A percentile compares a stretch with the other conserved stretches of the same genome.
Conservation (phyloP, 2,329 filamentous ascomycete genomes). For the Aspergillus quadrilineatus region DNA sequence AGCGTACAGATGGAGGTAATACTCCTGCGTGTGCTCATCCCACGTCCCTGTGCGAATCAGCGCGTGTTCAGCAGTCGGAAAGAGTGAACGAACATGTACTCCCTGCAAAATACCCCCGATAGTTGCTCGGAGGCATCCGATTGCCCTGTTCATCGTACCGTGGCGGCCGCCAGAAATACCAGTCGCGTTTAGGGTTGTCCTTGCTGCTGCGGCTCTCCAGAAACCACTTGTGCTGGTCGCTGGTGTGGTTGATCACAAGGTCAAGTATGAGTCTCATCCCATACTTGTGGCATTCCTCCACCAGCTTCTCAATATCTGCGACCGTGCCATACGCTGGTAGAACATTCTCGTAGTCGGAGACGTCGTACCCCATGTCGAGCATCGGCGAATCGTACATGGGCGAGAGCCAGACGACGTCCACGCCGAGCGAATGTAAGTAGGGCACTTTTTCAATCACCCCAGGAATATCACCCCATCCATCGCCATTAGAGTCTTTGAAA, state of each 20-base stretch:
- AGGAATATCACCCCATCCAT: conserved; percentile 63
- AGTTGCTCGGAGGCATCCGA: conserved; percentile 45
- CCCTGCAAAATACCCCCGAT: no score
- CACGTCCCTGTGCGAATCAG: conserved; percentile 46
- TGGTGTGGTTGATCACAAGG: conserved; percentile 76
- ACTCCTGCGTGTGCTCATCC: conserved; percentile 69
- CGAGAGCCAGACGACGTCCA: conserved; percentile 58
- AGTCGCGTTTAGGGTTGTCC: conserved; percentile 62
- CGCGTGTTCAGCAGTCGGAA: no score
- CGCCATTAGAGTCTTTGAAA: conserved; percentile 50
- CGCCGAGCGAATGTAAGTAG: conserved; percentile 61
- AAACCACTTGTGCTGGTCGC: conserved; percentile 70
- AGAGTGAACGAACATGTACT: no score
- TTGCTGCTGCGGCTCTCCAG: conserved; percentile 59
- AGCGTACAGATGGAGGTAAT: conserved; percentile 74
- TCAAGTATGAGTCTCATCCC: conserved; percentile 71
- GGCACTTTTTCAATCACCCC: conserved; percentile 64
- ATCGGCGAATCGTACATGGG: conserved; percentile 53
- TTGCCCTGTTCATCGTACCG: conserved; percentile 56
- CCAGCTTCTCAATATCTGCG: conserved; percentile 61
- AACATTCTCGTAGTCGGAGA: conserved; percentile 62
- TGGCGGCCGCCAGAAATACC: conserved; percentile 61
- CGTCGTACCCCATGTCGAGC: conserved; percentile 55
- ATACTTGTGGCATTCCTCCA: conserved; percentile 58
- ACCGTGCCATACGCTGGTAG: conserved; percentile 63